Evolutionary conservation across 139 green algal species (phyloP).

Genomic region (Prasinococcaceae sp.): DNA sequence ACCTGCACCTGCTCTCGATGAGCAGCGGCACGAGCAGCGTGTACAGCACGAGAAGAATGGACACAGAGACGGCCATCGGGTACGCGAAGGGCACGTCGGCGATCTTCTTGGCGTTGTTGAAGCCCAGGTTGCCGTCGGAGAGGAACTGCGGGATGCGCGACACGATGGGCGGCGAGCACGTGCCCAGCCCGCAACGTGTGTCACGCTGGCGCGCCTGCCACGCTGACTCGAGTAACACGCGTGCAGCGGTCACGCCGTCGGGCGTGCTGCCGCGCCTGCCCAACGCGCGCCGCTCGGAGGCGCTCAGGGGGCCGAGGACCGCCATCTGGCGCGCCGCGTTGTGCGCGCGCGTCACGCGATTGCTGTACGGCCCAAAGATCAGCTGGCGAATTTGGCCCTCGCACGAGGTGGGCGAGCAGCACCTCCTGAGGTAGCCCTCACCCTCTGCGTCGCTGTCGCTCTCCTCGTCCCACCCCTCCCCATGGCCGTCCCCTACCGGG

Average conservation of each 20-base stretch:
- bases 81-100: conserved; percentile 34
- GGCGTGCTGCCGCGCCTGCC: background rate
- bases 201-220: no score
- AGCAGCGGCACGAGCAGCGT: background rate
- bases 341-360: background rate
- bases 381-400: no score
- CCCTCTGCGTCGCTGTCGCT: background rate
- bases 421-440: background rate
- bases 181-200: no score
- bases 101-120: conserved; percentile 5
- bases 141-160: conserved; percentile 4
- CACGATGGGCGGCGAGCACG: conserved; percentile 3
- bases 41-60: conserved; percentile 4
- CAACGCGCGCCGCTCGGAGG: background rate
- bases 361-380: background rate
- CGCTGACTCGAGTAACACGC: no score
- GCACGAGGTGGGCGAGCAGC: no score
- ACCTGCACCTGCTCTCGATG: background rate
- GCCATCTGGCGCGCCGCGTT: background rate
- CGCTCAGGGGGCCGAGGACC: no score
- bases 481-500: background rate
- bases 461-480: background rate
- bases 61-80: conserved; percentile 3
- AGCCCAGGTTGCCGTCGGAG: conserved; percentile 1
- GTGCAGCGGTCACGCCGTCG: no score